Base-by-base conservation (phyloP, 306 rosid genomes). In the Malus orientalis region DNA sequence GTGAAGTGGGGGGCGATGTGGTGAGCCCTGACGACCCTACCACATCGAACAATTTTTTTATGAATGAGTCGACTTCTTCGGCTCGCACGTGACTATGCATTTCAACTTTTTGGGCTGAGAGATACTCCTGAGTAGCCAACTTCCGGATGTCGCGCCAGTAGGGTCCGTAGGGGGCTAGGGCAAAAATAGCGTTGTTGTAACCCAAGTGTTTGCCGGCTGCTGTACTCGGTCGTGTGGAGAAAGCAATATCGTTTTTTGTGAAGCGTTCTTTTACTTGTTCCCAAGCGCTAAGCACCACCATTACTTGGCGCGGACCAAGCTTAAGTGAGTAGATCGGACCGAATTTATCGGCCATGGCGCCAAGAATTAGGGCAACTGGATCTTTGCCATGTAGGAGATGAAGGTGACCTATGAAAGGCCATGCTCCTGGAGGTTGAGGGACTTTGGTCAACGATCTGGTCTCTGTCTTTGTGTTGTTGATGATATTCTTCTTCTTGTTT, bases 141-240 rank as follows among this genome's bases (percentile, higher is more conserved):
- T 89, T 91, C 19, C 96, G 84, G 19, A 84, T 27, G 4, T 91
- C 80, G 4, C 93, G 84, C 93, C 96, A 91, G 49, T 87, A 89
- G 14, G 60, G 32, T 1, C 93, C 96, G 25, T 91, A 83, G 0
- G 96, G 89, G 3, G 93, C 83, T 11, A 89, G 69, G 3, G 83
- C 86, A 11, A 89, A 86, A 2, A 78, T 1, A 4, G 96, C 84
- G 60, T 30, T 64, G 79, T 78, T 32, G 76, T 82, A 78, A 3
- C 61, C 69, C 14, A 82, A 0, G 69, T 74, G 2, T 44, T 74
- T 74, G 9, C 85, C 82, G 1, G 59, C 14, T 2, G 80, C 76
- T 45, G 68, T 45, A 44, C 55, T 68, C 10, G 85, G 82, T 16
- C 85, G 79, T 20, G 74, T 47, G 47, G 85, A 82, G 23, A 82